phyloP scores from a whole-genome alignment of 495 filamentous ascomycete genomes.

The Aspergillus egyptiacus region DNA sequence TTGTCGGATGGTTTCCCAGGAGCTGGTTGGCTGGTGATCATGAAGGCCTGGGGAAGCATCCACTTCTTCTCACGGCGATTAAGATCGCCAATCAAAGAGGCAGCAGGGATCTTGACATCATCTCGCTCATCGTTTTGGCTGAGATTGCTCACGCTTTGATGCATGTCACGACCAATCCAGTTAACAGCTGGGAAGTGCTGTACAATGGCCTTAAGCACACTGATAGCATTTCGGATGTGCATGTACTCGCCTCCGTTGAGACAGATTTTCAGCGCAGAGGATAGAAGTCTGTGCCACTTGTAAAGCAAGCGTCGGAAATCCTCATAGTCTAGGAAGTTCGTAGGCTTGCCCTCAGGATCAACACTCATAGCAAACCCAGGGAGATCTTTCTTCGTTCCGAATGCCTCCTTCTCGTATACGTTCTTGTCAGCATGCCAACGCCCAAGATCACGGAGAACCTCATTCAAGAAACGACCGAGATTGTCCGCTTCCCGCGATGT shows the following conservation, averaged over 20 bases:
- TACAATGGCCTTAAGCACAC: constrained; percentile 72
- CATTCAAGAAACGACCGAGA: constrained; percentile 79
- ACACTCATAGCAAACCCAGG: constrained; percentile 64
- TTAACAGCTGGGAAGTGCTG: constrained; percentile 82
- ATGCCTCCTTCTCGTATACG: constrained; percentile 75
- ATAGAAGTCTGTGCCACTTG: constrained; percentile 82
- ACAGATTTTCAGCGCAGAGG: constrained; percentile 68
- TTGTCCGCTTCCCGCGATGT: constrained; percentile 87
- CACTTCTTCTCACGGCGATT: constrained; percentile 72
- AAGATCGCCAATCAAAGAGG: constrained; percentile 74
- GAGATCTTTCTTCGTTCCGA: constrained; percentile 54
- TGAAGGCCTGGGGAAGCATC: constrained; percentile 81
- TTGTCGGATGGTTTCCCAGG: constrained; percentile 11
- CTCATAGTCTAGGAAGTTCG: constrained; percentile 69
- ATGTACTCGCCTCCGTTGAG: constrained; percentile 83
- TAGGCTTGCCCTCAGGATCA: constrained; percentile 56
- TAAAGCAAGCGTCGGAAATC: constrained; percentile 78
- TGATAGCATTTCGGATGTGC: constrained; percentile 95
- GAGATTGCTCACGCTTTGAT: constrained; percentile 58
- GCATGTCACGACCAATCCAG: constrained; percentile 72
- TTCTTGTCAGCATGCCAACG: constrained; percentile 75
- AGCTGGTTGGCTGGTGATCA: constrained; percentile 20
- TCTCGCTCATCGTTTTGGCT: constrained; percentile 67
- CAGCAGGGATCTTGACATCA: constrained; percentile 87
- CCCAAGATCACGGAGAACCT: constrained; percentile 68